Percentiles rank a stretch among this genome's conserved stretches.
phyloP scores from a whole-genome alignment of 306 rosid genomes.

The Vigna nakashimae region DNA sequence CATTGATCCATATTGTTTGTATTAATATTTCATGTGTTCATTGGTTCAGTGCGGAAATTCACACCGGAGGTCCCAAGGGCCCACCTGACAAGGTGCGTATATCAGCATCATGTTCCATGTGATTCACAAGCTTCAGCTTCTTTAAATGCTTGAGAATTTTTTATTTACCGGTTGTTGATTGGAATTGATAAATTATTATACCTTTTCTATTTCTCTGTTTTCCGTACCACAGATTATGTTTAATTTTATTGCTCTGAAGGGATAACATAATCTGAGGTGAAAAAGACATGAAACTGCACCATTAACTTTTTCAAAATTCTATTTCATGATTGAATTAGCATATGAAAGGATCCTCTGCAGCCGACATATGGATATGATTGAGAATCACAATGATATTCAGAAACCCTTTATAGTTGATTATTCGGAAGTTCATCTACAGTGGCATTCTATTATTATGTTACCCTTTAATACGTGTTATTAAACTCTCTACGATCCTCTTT shows the following conservation, averaged over 20 bases:
- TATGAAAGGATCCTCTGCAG: no score
- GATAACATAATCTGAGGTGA: no score
- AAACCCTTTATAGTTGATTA: no score
- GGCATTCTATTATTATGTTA: not conserved
- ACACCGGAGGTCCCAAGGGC: slow-evolving; percentile 83
- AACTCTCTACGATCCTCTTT: not conserved
- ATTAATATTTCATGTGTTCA: slow-evolving; percentile 25
- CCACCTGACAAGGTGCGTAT: slow-evolving; percentile 93
- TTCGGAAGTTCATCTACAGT: no score
- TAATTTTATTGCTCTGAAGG: no score
- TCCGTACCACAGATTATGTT: no score
- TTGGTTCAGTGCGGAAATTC: slow-evolving; percentile 85
- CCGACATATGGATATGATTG: no score
- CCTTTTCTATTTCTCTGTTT: not conserved
- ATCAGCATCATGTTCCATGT: slow-evolving; percentile 25
- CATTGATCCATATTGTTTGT: slow-evolving; percentile 1
- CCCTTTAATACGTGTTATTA: not conserved
- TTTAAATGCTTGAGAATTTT: not conserved
- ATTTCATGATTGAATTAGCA: no score
- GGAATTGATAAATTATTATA: not conserved
- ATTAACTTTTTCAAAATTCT: no score
- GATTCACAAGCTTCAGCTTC: not conserved
- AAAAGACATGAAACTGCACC: no score
- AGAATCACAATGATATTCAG: no score
- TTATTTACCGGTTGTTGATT: no score